Base-by-base conservation (phyloP, 2,329 filamentous ascomycete genomes). In the Dryadomyces quercivorus region DNA sequence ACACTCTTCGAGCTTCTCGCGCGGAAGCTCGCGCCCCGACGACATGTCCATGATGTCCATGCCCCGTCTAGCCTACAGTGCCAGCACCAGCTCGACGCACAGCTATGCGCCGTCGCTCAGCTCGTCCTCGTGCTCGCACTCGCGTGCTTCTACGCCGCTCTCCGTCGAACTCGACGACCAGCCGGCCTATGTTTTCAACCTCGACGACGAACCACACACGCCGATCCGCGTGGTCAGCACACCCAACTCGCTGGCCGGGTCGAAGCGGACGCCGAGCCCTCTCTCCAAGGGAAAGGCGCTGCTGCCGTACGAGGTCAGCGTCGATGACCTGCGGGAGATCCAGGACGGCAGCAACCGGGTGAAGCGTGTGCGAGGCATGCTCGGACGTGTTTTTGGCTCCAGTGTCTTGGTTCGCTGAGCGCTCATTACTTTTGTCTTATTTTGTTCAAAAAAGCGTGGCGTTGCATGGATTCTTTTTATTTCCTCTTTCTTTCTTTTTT, bases 231-330 rank as follows among this genome's bases (percentile, higher is more conserved):
- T 59, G 43, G 50, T 61, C 56, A 63, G 57, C 59, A 63, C 57
- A 43, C 63, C 59, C 47, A 58, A 40, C 55, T 57, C 51, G 51
- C 49, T 58, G 21, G 54, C 54, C 18, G 58, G 59, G 38, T 55
- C 55, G 2, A 59, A 60, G 59, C 58, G 57, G 16, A 36, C 22
- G 2, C 42, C 55, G 21, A 44, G 61, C 61, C 21, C 44, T 13
- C 53, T 55, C 20, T 43, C 56, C 50, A 57, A 55, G 42, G 55
- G 43, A 43, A 58, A 56, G 54, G 44, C 56, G 5, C 62, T 75
- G 59, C 72, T 80, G 5, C 75, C 77, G 6, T 81, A 80, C 65
- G 77, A 81, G 66, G 77, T 80, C 60, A 73, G 72, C 57, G 62
- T 68, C 38, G 76, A 80, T 26, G 73, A 80, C 56, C 71, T 79